Percentiles rank a stretch among this genome's conserved stretches.
Evolutionary conservation across 2,329 filamentous ascomycete genomes (phyloP).

Genomic region (Davidsoniella eucalypti): DNA sequence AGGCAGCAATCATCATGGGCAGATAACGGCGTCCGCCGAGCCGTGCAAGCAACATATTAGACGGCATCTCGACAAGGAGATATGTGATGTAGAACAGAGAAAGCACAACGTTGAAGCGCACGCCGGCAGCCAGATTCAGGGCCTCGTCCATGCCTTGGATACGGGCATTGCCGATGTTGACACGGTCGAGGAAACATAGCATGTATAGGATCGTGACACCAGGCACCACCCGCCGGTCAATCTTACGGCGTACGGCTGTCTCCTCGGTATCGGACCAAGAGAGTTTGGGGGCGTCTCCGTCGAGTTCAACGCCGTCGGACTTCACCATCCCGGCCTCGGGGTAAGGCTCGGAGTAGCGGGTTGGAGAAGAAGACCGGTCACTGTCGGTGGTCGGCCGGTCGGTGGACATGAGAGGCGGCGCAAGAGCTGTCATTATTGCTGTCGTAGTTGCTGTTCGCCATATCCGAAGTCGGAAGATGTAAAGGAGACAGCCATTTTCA

Average conservation of each 20-base stretch:
- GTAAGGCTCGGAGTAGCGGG: no score
- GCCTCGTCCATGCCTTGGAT: conserved; percentile 36
- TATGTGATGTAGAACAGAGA: conserved; percentile 43
- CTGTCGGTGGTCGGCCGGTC: no score
- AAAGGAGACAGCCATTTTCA: no score
- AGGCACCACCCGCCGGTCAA: conserved; percentile 36
- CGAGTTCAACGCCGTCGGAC: no score
- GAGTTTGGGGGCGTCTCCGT: not conserved
- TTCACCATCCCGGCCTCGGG: no score
- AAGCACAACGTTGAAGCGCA: conserved; percentile 39
- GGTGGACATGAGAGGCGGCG: no score
- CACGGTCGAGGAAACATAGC: conserved; percentile 43
- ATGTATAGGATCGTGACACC: conserved; percentile 36
- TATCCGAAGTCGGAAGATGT: no score
- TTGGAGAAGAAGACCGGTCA: no score
- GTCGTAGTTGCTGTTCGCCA: no score
- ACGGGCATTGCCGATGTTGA: conserved; percentile 49
- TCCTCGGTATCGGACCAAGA: conserved; percentile 35
- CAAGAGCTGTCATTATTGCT: no score
- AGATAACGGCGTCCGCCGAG: conserved; percentile 37
- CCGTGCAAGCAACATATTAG: conserved; percentile 37
- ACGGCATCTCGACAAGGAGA: conserved; percentile 37
- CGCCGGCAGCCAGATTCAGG: conserved; percentile 26
- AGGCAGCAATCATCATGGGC: conserved; percentile 35
- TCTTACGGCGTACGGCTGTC: conserved; percentile 29